Evolutionary conservation across 2,329 filamentous ascomycete species (phyloP).

Genomic region (Cladosporium austrohemisphaericum): DNA sequence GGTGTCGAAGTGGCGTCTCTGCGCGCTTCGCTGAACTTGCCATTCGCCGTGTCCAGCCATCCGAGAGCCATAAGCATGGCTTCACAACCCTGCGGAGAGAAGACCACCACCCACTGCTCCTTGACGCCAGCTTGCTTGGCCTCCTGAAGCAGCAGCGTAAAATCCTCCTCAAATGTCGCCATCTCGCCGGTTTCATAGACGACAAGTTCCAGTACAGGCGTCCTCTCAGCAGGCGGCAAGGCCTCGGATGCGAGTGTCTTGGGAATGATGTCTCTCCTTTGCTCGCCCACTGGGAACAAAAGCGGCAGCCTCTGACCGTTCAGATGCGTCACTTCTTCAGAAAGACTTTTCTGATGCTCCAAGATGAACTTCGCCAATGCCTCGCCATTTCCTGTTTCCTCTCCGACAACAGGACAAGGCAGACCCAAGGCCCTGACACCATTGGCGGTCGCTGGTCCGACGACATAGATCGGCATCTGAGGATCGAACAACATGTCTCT

Average conservation of each 20-base stretch:
- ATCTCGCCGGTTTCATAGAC: constrained; percentile 86
- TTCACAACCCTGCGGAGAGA: constrained; percentile 60
- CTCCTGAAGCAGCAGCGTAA: constrained; percentile 49
- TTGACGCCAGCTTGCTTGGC: constrained; percentile 31
- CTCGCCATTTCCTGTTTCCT: constrained; percentile 81
- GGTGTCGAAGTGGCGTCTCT: constrained; percentile 83
- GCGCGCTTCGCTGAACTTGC: constrained; percentile 41
- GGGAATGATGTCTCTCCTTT: constrained; percentile 84
- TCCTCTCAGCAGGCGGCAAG: constrained; percentile 50
- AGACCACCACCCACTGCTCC: constrained; percentile 70
- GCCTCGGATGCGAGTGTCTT: constrained; percentile 63
- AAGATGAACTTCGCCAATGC: constrained; percentile 74
- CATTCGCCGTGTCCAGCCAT: constrained; percentile 41
- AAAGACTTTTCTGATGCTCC: constrained; percentile 61
- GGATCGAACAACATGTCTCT: constrained; percentile 38
- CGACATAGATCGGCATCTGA: constrained; percentile 67
- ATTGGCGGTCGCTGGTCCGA: constrained; percentile 75
- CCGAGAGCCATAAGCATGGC: constrained; percentile 55
- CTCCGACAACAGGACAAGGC: constrained; percentile 64
- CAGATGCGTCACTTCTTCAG: constrained; percentile 26
- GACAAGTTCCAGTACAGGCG: constrained; percentile 71
- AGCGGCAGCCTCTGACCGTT: constrained; percentile 56
- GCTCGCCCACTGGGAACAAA: constrained; percentile 86
- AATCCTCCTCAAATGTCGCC: constrained; percentile 69
- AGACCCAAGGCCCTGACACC: constrained; percentile 58